A percentile compares a stretch with the other conserved stretches of the same genome.
These are phyloP conservation scores for Hypoxylon fragiforme DNA, from an alignment of 495 filamentous ascomycete genomes.

Conservation along the genomic window DNA sequence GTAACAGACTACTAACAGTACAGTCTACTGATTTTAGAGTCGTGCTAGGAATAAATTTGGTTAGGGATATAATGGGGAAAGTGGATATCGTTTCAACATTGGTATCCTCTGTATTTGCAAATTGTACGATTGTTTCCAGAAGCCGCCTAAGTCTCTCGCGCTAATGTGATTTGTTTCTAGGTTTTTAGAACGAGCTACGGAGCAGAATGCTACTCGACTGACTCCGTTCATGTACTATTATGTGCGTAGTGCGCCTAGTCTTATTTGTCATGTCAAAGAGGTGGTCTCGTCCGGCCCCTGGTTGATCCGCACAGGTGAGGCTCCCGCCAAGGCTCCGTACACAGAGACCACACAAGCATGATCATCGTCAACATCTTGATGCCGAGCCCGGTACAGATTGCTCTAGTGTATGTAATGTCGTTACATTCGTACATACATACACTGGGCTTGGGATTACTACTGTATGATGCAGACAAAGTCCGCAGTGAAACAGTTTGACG, in stretches of 20 bases:
- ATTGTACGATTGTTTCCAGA: constrained; percentile 8
- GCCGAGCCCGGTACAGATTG: constrained; percentile 18
- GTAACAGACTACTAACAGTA: neutral
- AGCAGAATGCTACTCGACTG: neutral
- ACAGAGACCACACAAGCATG: constrained; percentile 16
- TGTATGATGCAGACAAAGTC: constrained; percentile 7
- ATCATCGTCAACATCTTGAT: constrained; percentile 18
- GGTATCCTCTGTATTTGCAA: constrained; percentile 10
- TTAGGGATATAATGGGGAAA: neutral
- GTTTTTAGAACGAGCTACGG: neutral
- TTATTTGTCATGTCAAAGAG: constrained; percentile 17
- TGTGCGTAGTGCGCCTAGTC: too few species aligned
- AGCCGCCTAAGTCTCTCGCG: constrained; percentile 3
- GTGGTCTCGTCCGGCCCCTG: constrained; percentile 5
- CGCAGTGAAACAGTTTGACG: constrained; percentile 21
- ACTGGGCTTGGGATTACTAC: neutral
- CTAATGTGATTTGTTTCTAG: too few species aligned
- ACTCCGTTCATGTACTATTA: neutral
- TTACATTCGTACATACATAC: too few species aligned
- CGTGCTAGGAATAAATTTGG: too few species aligned
- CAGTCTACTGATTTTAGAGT: too few species aligned
- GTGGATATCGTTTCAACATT: constrained; percentile 27
- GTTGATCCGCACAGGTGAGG: constrained; percentile 23
- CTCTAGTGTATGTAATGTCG: too few species aligned
- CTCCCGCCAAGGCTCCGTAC: constrained; percentile 28